A percentile compares a stretch with the other conserved stretches of the same genome.
These are phyloP conservation scores for Pleurotus salmoneostramineus DNA, from an alignment of 768 basidiomycete species.

Conservation along the genomic window DNA sequence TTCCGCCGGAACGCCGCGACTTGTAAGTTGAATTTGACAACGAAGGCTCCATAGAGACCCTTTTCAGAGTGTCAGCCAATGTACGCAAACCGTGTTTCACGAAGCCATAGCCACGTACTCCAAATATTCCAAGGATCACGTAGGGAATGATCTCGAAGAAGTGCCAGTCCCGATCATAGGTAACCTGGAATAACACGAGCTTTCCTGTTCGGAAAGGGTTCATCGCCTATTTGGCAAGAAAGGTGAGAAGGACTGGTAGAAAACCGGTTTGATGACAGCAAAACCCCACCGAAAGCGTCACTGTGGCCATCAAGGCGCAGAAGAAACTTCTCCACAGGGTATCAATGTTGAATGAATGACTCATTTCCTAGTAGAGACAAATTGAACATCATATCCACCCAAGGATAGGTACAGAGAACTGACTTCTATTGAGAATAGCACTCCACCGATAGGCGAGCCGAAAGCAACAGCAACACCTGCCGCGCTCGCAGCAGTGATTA, in stretches of 20 bases:
- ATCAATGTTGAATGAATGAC: constrained; percentile 91
- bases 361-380: constrained; percentile 81
- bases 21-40: constrained; percentile 96
- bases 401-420: constrained; percentile 8
- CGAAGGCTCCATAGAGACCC: constrained; percentile 96
- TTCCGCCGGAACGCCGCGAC: constrained; percentile 93
- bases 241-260: neutral
- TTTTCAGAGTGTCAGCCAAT: constrained; percentile 21
- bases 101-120: constrained; percentile 45
- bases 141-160: constrained; percentile 99
- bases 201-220: constrained; percentile 98
- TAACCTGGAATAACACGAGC: constrained; percentile 96
- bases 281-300: constrained; percentile 83
- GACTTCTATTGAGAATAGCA: constrained; percentile 96
- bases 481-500: constrained; percentile 92
- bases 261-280: constrained; percentile 10
- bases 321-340: constrained; percentile 99
- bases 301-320: constrained; percentile 94
- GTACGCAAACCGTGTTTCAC: neutral
- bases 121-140: constrained; percentile 92
- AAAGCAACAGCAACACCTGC: constrained; percentile 99
- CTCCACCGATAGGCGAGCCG: constrained; percentile 96
- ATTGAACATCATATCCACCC: neutral
- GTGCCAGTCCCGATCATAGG: constrained; percentile 97
- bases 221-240: constrained; percentile 68